Base-by-base conservation (phyloP, 163 green algal species). In the Coccomyxa subellipsoidea region DNA sequence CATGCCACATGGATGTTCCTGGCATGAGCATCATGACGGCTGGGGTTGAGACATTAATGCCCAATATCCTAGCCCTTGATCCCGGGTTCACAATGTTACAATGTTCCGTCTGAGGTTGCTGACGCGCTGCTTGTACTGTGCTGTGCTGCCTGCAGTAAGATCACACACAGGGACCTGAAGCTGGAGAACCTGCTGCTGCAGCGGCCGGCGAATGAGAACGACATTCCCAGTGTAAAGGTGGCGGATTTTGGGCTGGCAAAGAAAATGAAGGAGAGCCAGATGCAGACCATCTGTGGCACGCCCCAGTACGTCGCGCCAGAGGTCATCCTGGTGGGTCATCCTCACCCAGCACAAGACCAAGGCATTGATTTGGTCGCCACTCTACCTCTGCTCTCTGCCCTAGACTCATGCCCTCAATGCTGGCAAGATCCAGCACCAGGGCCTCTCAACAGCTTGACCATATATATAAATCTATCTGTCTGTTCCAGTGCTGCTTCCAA, bases 221-320 rank as follows among this genome's bases (percentile, higher is more conserved):
- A 98, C 84, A 95, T 97, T 73, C 89, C 85, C 38, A 81, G 73
- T 34, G 86, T 98, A 40, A 98, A 97, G 86, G 94, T 98, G 76
- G 94, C 94, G 53, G 94, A 98, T 81, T 98, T 98, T 91, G 94
- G 94, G 0, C 84, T 98, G 54, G 94, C 94, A 0, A 95, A 95
- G 84, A 87, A 88, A 39, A 86, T 85, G 23, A 71, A 75, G 0
- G 87, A 89, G 23, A 84, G 82, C 18, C 85, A 82, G 18, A 94
- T 94, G 91, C 84, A 86, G 36, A 93, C 91, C 29, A 87, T 97
- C 35, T 97, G 93, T 69, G 93, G 93, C 37, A 97, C 93, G 21
- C 93, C 93, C 15, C 92, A 97, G 88, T 98, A 98, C 76, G 95
- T 98, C 7, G 95, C 95, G 7, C 95, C 95, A 21, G 95, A 98